Conservation (phyloP, 129 eudicot genomes). For the Artemisia tridentata region DNA sequence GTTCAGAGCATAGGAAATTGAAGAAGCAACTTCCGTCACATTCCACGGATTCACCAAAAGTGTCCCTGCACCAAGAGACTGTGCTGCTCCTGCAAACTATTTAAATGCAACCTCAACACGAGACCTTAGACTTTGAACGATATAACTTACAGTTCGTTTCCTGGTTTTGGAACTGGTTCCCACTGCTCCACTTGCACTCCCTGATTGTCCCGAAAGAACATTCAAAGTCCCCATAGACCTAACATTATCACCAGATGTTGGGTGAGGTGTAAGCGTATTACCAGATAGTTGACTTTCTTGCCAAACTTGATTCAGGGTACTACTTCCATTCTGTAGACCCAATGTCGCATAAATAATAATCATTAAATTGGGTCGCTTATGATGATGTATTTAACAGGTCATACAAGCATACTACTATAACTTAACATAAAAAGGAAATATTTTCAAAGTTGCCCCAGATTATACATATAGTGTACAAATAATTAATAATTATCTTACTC, state of each 20-base stretch:
- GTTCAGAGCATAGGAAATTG: conserved; percentile 70
- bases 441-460: no score
- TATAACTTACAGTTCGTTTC: conserved; percentile 54
- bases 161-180: conserved; percentile 42
- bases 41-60: conserved; percentile 86
- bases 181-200: conserved; percentile 35
- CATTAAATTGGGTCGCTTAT: no score
- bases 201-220: conserved; percentile 50
- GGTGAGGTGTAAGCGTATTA: conserved; percentile 44
- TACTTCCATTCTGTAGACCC: no score
- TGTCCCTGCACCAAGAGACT: conserved; percentile 94
- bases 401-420: no score
- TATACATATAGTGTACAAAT: no score
- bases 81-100: conserved; percentile 97
- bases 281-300: no score
- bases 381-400: no score
- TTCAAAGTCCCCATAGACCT: conserved; percentile 58
- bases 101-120: background rate
- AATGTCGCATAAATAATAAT: no score
- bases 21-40: conserved; percentile 71
- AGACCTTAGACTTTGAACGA: background rate
- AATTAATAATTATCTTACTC: no score
- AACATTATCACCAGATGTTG: conserved; percentile 49
- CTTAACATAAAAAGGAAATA: no score
- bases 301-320: no score